phyloP scores from a whole-genome alignment of 139 green algal species.

The Pleodorina starrii region DNA sequence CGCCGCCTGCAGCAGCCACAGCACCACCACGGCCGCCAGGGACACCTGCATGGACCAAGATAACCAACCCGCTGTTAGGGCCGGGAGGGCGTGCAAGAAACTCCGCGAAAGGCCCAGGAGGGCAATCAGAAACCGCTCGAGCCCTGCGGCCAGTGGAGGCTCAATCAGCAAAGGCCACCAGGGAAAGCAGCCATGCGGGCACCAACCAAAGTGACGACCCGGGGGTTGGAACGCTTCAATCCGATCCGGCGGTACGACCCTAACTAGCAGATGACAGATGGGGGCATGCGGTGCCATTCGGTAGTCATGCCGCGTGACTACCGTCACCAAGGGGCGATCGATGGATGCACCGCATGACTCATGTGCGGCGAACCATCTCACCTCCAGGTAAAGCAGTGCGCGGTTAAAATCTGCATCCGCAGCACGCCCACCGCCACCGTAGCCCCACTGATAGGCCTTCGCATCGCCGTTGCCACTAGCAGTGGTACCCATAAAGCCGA shows the following conservation, averaged over 20 bases:
- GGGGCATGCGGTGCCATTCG: not conserved
- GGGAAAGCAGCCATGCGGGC: no score
- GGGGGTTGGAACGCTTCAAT: no score
- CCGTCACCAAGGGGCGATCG: not conserved
- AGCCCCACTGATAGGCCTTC: not conserved
- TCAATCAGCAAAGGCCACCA: no score
- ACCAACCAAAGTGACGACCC: no score
- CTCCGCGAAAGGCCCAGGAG: no score
- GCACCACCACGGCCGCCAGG: not conserved
- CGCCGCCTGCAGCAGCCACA: constrained; percentile 25
- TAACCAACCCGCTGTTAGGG: not conserved
- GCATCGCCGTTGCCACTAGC: no score
- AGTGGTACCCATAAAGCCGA: not conserved
- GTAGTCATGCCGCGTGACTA: not conserved
- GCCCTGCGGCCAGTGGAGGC: no score
- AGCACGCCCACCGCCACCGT: not conserved
- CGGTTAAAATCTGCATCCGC: not conserved
- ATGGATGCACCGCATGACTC: no score
- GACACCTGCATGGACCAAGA: constrained; percentile 1
- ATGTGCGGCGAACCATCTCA: not conserved
- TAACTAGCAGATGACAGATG: not conserved
- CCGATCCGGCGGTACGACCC: no score
- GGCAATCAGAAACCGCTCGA: no score
- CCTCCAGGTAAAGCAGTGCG: not conserved
- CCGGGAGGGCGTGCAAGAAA: not conserved